phyloP scores from a whole-genome alignment of 139 green algal genomes.

The Raphidocelis subcapitata region DNA sequence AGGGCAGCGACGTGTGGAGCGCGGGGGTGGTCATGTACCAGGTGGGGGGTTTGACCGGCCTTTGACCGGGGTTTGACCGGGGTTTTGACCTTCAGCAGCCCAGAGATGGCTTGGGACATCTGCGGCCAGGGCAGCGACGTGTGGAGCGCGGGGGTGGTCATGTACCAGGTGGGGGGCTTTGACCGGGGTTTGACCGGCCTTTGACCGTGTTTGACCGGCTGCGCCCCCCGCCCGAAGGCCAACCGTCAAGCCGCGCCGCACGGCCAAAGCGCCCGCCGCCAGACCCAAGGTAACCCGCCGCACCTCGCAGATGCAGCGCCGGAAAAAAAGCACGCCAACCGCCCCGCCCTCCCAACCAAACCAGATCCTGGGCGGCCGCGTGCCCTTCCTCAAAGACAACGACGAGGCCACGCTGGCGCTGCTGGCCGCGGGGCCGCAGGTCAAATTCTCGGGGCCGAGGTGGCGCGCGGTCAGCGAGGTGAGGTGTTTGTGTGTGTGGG shows the following conservation, averaged over 20 bases:
- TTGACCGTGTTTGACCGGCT: neutral
- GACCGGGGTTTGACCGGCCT: too few relatives aligned
- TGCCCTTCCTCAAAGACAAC: constrained; percentile 36
- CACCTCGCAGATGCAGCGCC: neutral
- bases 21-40: constrained; percentile 50
- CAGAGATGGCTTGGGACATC: neutral
- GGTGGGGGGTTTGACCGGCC: neutral
- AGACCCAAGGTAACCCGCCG: too few relatives aligned
- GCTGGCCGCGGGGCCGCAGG: neutral
- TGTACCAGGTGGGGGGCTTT: constrained; percentile 28
- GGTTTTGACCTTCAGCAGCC: too few relatives aligned
- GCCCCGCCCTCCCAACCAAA: neutral
- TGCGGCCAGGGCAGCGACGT: constrained; percentile 60
- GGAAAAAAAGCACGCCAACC: neutral
- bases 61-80: too few relatives aligned
- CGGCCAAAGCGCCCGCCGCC: too few relatives aligned
- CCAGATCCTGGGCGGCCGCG: constrained; percentile 27
- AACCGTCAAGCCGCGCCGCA: too few relatives aligned
- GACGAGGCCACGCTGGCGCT: constrained; percentile 44
- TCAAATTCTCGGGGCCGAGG: constrained; percentile 39
- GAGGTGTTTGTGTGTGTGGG: neutral
- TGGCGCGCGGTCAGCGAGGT: constrained; percentile 36
- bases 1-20: constrained; percentile 62
- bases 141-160: constrained; percentile 55
- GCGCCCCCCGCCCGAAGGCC: too few relatives aligned